Evolutionary conservation across 1,284 basidiomycete species (phyloP), one percentile per base, ranked within the genome.

Genomic region (Tranzscheliella williamsii): DNA sequence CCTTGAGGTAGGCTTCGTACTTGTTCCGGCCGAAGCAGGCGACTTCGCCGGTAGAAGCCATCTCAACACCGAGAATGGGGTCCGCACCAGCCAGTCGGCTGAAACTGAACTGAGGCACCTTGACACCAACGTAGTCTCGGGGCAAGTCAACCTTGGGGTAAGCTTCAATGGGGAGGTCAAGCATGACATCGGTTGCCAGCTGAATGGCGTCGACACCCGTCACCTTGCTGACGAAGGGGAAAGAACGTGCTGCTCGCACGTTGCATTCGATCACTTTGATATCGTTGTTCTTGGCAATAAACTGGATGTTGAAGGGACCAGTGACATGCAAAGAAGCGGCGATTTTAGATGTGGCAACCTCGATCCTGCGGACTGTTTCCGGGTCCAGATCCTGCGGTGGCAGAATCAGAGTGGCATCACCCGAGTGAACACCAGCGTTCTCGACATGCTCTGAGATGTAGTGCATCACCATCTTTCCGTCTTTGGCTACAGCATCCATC

Each of bases 201-300:
- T 96, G 92, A 67, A 98, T 96, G 4, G 93, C 93, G 76, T 98
- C 93, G 67, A 96, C 84, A 26, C 92, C 92, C 5, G 94, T 96
- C 54, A 96, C 93, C 81, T 98, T 98, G 29, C 91, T 94, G 34
- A 98, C 94, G 82, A 98, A 98, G 44, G 95, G 94, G 86, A 96
- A 97, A 1, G 94, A 97, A 53, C 95, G 87, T 22, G 94, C 93
- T 3, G 95, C 95, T 56, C 94, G 91, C 30, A 98, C 83, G 80
- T 98, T 98, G 81, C 94, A 98, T 80, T 98, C 94, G 78, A 98
- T 98, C 71, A 98, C 94, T 84, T 98, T 96, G 84, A 97, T 97
- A 80, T 97, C 94, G 81, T 97, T 97, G 82, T 97, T 89, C 85
- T 98, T 98, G 50, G 93, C 93, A 72, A 98, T 96, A 81, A 98